These are phyloP conservation scores for Dovyalis caffra DNA, from an alignment of 345 rosid genomes.

Conservation along the genomic window DNA sequence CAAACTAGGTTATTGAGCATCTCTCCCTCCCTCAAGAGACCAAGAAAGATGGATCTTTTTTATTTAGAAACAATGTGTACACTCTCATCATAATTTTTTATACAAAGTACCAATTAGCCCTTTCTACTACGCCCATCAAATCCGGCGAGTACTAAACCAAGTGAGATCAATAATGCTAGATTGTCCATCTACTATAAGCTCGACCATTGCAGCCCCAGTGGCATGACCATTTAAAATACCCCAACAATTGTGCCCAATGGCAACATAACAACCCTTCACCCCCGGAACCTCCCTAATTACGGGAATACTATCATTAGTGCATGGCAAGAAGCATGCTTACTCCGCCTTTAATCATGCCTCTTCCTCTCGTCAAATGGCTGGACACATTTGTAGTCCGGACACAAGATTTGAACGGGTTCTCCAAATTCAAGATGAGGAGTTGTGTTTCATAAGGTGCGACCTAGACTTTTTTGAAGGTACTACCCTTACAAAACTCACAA, in stretches of 20 bases:
- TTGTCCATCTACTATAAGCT: slow-evolving; percentile 63
- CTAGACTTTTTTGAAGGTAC: too few species aligned
- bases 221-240: slow-evolving; percentile 90
- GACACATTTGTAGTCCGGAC: too few species aligned
- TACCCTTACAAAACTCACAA: too few species aligned
- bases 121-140: slow-evolving; percentile 35
- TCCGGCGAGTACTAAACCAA: slow-evolving; percentile 71
- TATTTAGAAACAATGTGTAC: neutral
- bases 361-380: too few species aligned
- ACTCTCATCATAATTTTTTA: neutral
- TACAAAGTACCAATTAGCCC: neutral
- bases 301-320: slow-evolving; percentile 69
- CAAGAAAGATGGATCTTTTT: too few species aligned
- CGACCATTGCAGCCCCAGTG: slow-evolving; percentile 80
- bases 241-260: slow-evolving; percentile 88
- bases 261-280: slow-evolving; percentile 66
- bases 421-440: too few species aligned
- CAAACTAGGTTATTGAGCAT: too few species aligned
- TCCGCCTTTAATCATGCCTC: slow-evolving; percentile 62
- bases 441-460: too few species aligned
- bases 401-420: too few species aligned
- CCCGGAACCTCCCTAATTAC: slow-evolving; percentile 78
- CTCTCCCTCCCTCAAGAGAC: too few species aligned
- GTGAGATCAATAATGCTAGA: slow-evolving; percentile 61
- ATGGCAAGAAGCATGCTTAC: slow-evolving; percentile 88